Conservation (phyloP, 2,329 filamentous ascomycete genomes). For the Exophiala spinifera region DNA sequence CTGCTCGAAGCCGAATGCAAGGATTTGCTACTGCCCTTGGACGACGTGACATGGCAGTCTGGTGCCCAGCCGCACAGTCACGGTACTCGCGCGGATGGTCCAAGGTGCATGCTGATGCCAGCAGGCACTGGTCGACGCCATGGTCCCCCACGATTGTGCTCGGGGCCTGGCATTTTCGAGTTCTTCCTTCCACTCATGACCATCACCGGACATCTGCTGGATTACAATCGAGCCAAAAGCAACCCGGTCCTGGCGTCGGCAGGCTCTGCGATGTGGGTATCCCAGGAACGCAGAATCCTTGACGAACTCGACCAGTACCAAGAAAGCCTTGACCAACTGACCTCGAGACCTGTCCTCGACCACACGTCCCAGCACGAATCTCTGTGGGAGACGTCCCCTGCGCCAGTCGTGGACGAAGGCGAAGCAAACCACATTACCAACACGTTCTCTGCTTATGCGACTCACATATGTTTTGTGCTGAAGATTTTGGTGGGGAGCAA, state of each 20-base stretch:
- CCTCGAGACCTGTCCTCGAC: neutral
- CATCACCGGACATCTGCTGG: conserved; percentile 50
- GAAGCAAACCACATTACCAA: conserved; percentile 35
- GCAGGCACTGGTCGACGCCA: conserved; percentile 16
- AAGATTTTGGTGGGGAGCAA: conserved; percentile 50
- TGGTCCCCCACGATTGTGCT: conserved; percentile 34
- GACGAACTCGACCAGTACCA: conserved; percentile 41
- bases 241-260: conserved; percentile 43
- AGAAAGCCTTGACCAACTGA: conserved; percentile 37
- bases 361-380: conserved; percentile 13
- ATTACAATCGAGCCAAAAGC: conserved; percentile 45
- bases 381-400: conserved; percentile 6
- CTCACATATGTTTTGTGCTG: conserved; percentile 49
- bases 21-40: conserved; percentile 42
- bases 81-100: conserved; percentile 34
- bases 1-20: conserved; percentile 49
- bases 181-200: conserved; percentile 52
- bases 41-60: conserved; percentile 37
- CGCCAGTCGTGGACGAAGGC: conserved; percentile 19
- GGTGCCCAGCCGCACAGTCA: conserved; percentile 28
- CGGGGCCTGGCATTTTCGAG: conserved; percentile 49
- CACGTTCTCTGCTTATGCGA: conserved; percentile 49
- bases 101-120: conserved; percentile 32
- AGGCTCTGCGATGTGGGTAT: conserved; percentile 34
- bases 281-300: conserved; percentile 36